Evolutionary conservation across 2,329 filamentous ascomycete species (phyloP).

Genomic region (Incumbomyces lentus): DNA sequence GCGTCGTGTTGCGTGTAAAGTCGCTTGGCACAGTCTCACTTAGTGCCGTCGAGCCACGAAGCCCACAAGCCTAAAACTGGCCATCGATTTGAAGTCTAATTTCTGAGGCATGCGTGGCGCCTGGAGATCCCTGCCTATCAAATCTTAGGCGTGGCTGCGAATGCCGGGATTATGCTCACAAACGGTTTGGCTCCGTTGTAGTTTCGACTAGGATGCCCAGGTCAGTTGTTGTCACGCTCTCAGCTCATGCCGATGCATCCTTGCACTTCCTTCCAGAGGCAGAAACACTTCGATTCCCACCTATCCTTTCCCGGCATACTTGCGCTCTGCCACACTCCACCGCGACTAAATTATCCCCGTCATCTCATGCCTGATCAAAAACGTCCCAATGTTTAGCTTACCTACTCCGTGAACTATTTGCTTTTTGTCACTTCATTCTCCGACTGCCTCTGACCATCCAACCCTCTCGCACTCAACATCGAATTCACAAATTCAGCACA

Average conservation of each 20-base stretch:
- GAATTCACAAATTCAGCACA: neutral
- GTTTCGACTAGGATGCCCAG: constrained; percentile 1
- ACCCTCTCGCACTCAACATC: neutral
- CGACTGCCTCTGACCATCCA: neutral
- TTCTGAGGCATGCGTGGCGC: neutral
- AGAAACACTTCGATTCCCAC: neutral
- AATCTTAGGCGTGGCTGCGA: neutral
- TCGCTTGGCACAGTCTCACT: too few relatives aligned
- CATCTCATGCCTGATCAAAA: constrained; percentile 2
- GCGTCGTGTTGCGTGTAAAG: too few relatives aligned
- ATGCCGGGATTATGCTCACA: neutral
- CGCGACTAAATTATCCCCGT: constrained; percentile 2
- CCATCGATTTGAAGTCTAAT: neutral
- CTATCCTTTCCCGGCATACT: constrained; percentile 4
- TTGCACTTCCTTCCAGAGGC: neutral
- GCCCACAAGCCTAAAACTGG: neutral
- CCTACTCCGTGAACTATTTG: too few relatives aligned
- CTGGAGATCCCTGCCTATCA: neutral
- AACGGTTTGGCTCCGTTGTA: neutral
- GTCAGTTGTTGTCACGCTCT: constrained; percentile 1
- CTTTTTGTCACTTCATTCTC: constrained; percentile 3
- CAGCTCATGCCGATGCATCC: constrained; percentile 1
- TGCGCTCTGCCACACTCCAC: constrained; percentile 8
- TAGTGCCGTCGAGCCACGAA: neutral
- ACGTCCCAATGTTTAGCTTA: constrained; percentile 1